Conservation (phyloP, 106 monocot species). For the Apostasia ramifera region DNA sequence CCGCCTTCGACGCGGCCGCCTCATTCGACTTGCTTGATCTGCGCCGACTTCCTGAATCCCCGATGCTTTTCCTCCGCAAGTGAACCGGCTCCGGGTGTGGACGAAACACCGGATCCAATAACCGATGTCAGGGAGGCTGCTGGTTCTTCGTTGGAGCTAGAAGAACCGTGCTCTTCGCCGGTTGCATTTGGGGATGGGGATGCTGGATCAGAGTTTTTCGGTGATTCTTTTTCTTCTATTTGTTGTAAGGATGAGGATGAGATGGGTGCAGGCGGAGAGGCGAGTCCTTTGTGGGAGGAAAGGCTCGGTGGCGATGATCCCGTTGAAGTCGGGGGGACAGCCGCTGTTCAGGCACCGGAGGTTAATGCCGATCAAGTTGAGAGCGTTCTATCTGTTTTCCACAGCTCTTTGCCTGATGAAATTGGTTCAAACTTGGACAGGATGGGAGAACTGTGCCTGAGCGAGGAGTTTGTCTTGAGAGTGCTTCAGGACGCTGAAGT, state of each 20-base stretch:
- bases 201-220: background rate
- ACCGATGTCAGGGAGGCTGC: background rate
- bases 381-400: slow-evolving; percentile 30
- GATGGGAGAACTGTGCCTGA: slow-evolving; percentile 32
- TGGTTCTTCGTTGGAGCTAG: slow-evolving; percentile 1
- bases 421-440: slow-evolving; percentile 35
- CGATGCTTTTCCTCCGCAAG: slow-evolving; percentile 15
- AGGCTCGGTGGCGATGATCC: slow-evolving; percentile 5
- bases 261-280: slow-evolving; percentile 8
- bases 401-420: slow-evolving; percentile 13
- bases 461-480: slow-evolving; percentile 44
- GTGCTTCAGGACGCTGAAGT: slow-evolving; percentile 31
- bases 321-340: slow-evolving; percentile 5
- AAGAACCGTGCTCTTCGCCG: background rate
- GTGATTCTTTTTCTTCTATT: background rate
- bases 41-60: slow-evolving; percentile 15
- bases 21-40: background rate
- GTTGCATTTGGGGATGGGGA: background rate
- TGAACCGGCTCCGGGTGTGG: slow-evolving; percentile 2
- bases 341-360: slow-evolving; percentile 6
- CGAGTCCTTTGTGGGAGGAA: slow-evolving; percentile 25
- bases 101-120: background rate
- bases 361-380: slow-evolving; percentile 40
- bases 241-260: background rate
- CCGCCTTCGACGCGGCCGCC: background rate